These are phyloP conservation scores for Kluyveromyces starmeri DNA, from an alignment of 805 yeast genomes.

Conservation along the genomic window DNA sequence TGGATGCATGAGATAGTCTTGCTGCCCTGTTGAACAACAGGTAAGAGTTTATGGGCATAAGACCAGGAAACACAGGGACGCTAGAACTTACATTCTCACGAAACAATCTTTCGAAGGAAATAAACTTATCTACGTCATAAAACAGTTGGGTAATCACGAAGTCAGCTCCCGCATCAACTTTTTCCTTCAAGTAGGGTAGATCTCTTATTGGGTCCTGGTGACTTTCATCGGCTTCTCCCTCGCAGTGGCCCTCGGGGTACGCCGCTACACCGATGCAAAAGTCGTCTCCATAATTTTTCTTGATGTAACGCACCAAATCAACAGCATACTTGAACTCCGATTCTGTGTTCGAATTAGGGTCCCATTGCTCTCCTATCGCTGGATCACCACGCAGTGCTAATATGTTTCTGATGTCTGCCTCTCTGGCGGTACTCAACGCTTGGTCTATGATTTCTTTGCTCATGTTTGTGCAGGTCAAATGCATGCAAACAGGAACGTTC, in stretches of 20 bases:
- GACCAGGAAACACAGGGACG: constrained; percentile 70
- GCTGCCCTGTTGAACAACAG: constrained; percentile 79
- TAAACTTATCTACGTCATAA: constrained; percentile 79
- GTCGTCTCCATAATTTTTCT: constrained; percentile 58
- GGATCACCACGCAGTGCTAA: constrained; percentile 95
- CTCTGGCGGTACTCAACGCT: constrained; percentile 64
- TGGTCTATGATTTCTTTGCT: constrained; percentile 65
- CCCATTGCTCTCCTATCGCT: constrained; percentile 49
- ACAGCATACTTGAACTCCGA: constrained; percentile 68
- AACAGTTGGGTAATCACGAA: constrained; percentile 96
- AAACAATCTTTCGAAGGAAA: constrained; percentile 50
- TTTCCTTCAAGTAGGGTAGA: constrained; percentile 74
- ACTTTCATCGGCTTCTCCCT: constrained; percentile 56
- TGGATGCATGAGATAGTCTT: constrained; percentile 77
- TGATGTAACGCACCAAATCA: constrained; percentile 79
- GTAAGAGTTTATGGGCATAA: constrained; percentile 86
- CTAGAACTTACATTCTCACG: constrained; percentile 34
- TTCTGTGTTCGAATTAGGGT: constrained; percentile 28
- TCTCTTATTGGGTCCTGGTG: constrained; percentile 62
- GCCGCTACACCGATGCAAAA: constrained; percentile 97
- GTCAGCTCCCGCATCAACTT: constrained; percentile 89
- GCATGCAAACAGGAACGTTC: constrained; percentile 85
- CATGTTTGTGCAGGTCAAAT: constrained; percentile 93
- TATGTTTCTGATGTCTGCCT: constrained; percentile 76
- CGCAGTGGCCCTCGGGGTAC: constrained; percentile 96